These are phyloP conservation scores for Favolaschia claudopus DNA, from an alignment of 768 basidiomycete species.

Conservation along the genomic window DNA sequence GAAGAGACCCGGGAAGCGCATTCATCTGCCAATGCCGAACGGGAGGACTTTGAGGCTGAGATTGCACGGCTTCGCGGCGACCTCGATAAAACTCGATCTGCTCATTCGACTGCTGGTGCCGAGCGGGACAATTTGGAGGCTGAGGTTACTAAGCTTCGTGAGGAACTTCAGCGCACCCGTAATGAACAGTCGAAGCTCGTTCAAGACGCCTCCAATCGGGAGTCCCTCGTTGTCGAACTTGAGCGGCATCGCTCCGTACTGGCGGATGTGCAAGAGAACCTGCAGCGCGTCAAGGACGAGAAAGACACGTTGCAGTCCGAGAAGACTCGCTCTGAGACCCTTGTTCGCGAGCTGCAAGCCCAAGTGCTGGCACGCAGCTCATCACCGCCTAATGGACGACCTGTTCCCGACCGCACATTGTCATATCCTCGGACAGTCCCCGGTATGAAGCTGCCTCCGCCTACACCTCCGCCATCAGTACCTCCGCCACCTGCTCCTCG, in stretches of 20 bases:
- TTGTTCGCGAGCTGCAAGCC: slow-evolving; percentile 82
- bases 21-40: slow-evolving; percentile 50
- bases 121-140: slow-evolving; percentile 43
- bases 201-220: slow-evolving; percentile 77
- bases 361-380: slow-evolving; percentile 69
- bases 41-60: slow-evolving; percentile 53
- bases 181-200: slow-evolving; percentile 68
- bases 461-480: slow-evolving; percentile 86
- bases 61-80: slow-evolving; percentile 65
- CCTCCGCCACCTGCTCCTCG: slow-evolving; percentile 86
- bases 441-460: slow-evolving; percentile 82
- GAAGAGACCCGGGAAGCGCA: slow-evolving; percentile 49
- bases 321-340: slow-evolving; percentile 68
- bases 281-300: slow-evolving; percentile 84
- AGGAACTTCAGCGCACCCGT: slow-evolving; percentile 56
- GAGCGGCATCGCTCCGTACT: slow-evolving; percentile 80
- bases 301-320: slow-evolving; percentile 80
- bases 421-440: slow-evolving; percentile 69
- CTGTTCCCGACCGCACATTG: slow-evolving; percentile 57
- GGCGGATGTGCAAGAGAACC: slow-evolving; percentile 78
- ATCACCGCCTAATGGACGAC: slow-evolving; percentile 62
- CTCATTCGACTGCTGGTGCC: slow-evolving; percentile 35
- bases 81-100: slow-evolving; percentile 55
- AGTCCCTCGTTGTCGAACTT: slow-evolving; percentile 76
- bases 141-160: slow-evolving; percentile 45